Percentiles rank a stretch among this genome's conserved stretches.
Conservation (phyloP, 1,284 basidiomycete species). For the Athelia psychrophila region DNA sequence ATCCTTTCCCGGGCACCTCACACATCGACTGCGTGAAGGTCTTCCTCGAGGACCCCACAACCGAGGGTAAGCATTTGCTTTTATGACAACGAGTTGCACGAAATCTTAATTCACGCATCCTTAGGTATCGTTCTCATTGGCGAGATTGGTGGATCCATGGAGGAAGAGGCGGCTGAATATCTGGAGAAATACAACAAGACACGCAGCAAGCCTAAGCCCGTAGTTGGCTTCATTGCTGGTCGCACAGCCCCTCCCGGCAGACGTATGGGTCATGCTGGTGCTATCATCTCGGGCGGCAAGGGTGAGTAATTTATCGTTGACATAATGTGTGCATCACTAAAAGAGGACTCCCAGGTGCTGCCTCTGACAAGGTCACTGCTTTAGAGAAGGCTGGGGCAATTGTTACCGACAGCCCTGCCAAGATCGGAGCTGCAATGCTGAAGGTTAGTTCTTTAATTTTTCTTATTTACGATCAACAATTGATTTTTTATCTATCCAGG, state of each 20-base stretch:
- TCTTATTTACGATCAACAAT: constrained; percentile 5
- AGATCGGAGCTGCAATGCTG: constrained; percentile 87
- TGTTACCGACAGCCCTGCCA: constrained; percentile 95
- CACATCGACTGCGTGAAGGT: constrained; percentile 97
- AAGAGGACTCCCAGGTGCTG: constrained; percentile 58
- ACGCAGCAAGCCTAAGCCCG: constrained; percentile 86
- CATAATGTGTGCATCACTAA: neutral
- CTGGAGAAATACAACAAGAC: constrained; percentile 93
- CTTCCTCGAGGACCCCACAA: constrained; percentile 91
- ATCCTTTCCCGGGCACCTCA: constrained; percentile 98
- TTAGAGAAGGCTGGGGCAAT: constrained; percentile 90
- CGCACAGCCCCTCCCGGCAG: constrained; percentile 96
- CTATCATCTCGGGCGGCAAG: constrained; percentile 98
- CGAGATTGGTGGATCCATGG: constrained; percentile 99
- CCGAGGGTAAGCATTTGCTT: constrained; percentile 60
- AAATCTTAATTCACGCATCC: constrained; percentile 2
- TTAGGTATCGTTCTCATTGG: constrained; percentile 95
- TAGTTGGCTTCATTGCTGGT: constrained; percentile 97
- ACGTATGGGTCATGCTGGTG: constrained; percentile 98
- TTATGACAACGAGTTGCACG: neutral
- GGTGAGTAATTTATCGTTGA: constrained; percentile 40
- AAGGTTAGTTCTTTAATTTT: constrained; percentile 50
- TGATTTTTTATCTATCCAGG: constrained; percentile 37
- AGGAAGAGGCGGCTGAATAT: constrained; percentile 98
- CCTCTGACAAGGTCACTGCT: constrained; percentile 95